Evolutionary conservation across 257 asterid species (phyloP).

Genomic region (Petunia axillaris): DNA sequence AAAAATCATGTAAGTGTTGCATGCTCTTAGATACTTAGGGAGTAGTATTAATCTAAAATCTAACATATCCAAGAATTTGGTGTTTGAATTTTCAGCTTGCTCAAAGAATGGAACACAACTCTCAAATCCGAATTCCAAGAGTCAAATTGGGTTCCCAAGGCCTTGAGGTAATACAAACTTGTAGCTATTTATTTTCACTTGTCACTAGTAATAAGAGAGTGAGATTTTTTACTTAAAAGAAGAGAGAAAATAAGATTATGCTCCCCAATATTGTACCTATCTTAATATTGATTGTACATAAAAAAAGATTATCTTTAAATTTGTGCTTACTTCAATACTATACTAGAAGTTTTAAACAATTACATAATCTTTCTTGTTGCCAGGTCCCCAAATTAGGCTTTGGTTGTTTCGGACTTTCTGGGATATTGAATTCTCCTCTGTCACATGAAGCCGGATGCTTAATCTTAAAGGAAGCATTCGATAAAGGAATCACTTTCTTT

Average conservation of each 20-base stretch:
- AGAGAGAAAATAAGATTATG: too few relatives aligned
- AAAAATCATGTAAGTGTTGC: too few relatives aligned
- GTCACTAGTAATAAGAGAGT: not conserved
- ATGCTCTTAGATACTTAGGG: not conserved
- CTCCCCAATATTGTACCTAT: too few relatives aligned
- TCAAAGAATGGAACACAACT: conserved; percentile 6
- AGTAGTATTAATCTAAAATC: too few relatives aligned
- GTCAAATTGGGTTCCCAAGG: conserved; percentile 63
- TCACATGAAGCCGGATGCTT: conserved; percentile 51
- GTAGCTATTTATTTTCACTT: not conserved
- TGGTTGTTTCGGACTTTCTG: conserved; percentile 62
- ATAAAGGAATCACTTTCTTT: conserved; percentile 54
- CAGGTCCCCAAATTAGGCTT: conserved; percentile 57
- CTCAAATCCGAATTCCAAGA: conserved; percentile 46
- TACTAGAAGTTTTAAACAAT: not conserved
- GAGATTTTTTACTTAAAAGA: not conserved
- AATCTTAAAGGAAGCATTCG: conserved; percentile 47
- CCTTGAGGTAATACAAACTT: conserved; percentile 42
- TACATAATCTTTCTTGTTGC: not conserved
- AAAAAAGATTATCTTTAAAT: too few relatives aligned
- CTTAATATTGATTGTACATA: too few relatives aligned
- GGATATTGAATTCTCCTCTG: conserved; percentile 50
- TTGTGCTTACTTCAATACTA: not conserved
- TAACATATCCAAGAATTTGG: not conserved
- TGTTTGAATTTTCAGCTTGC: not conserved